Conservation (phyloP, 2,329 filamentous ascomycete genomes). For the Annulohypoxylon truncatum region DNA sequence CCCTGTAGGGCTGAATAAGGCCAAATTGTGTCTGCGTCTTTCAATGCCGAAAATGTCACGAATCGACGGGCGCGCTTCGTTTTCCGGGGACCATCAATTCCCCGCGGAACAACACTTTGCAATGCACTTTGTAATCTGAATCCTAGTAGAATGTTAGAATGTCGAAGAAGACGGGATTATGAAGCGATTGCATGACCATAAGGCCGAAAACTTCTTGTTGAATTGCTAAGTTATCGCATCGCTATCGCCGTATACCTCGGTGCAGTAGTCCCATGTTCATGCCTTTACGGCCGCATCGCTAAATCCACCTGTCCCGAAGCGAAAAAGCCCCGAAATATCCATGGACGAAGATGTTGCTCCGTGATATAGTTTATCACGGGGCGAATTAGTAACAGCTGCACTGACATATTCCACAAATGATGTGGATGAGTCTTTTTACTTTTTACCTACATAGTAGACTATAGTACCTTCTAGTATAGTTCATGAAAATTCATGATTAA, state of each 20-base stretch:
- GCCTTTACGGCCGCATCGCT: not conserved
- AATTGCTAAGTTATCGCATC: not conserved
- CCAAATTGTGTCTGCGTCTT: not conserved
- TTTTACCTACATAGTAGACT: not conserved
- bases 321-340: slow-evolving; percentile 2
- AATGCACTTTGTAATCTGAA: slow-evolving; percentile 2
- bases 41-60: slow-evolving; percentile 19
- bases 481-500: slow-evolving; percentile 24
- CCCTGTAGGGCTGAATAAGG: slow-evolving; percentile 34
- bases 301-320: slow-evolving; percentile 23
- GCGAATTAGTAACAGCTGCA: slow-evolving; percentile 14
- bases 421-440: not conserved
- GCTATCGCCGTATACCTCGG: slow-evolving; percentile 9
- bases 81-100: slow-evolving; percentile 14
- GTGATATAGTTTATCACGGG: slow-evolving; percentile 16
- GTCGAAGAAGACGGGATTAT: not conserved
- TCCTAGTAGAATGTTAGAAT: slow-evolving; percentile 5
- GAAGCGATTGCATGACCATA: slow-evolving; percentile 1
- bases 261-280: not conserved
- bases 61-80: not conserved
- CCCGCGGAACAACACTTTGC: slow-evolving; percentile 6
- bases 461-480: slow-evolving; percentile 14
- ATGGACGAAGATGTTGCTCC: slow-evolving; percentile 7
- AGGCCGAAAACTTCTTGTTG: slow-evolving; percentile 10
- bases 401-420: not conserved